phyloP scores from a whole-genome alignment of 1,284 basidiomycete species.

The Cystobasidium sp. region DNA sequence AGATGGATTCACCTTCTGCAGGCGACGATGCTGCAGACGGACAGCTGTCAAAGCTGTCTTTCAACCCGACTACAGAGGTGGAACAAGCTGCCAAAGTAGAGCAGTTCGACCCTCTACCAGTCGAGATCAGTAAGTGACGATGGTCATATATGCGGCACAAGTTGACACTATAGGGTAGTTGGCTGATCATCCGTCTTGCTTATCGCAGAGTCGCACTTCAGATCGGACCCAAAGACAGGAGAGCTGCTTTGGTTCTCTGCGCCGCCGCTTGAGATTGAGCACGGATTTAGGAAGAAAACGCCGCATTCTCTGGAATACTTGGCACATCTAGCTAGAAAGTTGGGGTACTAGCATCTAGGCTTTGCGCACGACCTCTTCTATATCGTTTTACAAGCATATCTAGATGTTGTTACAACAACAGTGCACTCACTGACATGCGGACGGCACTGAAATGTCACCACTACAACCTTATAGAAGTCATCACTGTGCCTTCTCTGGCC shows the following conservation, averaged over 20 bases:
- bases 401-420: background rate
- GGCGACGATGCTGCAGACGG: background rate
- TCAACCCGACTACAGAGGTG: constrained; percentile 17
- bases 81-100: constrained; percentile 45
- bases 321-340: constrained; percentile 18
- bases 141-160: background rate
- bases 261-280: constrained; percentile 28
- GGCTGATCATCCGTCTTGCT: background rate
- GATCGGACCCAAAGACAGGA: constrained; percentile 43
- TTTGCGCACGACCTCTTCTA: background rate
- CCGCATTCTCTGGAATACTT: constrained; percentile 30
- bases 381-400: background rate
- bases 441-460: background rate
- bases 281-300: background rate
- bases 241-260: constrained; percentile 53
- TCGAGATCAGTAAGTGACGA: constrained; percentile 43
- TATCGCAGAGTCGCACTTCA: constrained; percentile 49
- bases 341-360: constrained; percentile 11
- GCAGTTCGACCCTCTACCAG: constrained; percentile 46
- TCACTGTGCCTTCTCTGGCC: background rate
- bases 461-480: background rate
- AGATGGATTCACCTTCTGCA: constrained; percentile 21
- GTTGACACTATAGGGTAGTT: background rate
- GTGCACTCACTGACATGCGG: background rate
- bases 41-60: constrained; percentile 1